Evolutionary conservation across 371 early-diverging fungal genomes (phyloP), one percentile per base, ranked within the genome.

Genomic region (Mortierella sp.): DNA sequence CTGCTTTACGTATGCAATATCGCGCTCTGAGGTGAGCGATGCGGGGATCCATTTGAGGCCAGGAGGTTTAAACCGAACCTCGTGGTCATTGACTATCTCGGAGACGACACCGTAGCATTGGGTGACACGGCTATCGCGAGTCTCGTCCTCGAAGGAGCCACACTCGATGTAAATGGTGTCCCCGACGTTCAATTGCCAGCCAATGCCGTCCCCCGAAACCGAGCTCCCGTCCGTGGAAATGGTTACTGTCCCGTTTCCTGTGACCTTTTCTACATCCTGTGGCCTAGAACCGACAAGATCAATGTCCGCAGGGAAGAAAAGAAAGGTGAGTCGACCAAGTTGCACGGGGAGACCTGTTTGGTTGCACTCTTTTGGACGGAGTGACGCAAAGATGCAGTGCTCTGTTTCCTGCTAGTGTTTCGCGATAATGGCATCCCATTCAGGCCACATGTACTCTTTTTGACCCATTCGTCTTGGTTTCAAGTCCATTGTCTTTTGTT

Each of bases 31-130:
- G 16, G 70, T 70, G 23, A 70, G 56, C 7, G 80, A 50, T 28
- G 67, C 73, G 11, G 75, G 80, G 21, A 75, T 60, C 82, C 82
- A 81, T 59, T 74, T 83, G 51, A 83, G 66, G 7, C 83, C 83
- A 15, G 83, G 83, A 0, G 68, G 63, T 47, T 83, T 81, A 60
- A 83, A 56, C 18, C 29, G 19, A 14, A 74, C 75, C n/a, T 66
- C 57, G 58, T 76, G 57, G 16, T 76, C 72, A 44, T 47, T 61
- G 45, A 77, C 25, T 51, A 83, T 63, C 4, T 62, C 37, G 26
- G 60, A 60, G 0, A 83, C 79, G 19, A 74, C 72, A 12, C 68
- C 83, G 53, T 73, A 79, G 63, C 74, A 74, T 19, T 81, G 79
- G 12, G 81, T 68, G 48, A 77, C 68, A 14, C 74, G 71, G 26